Evolutionary conservation across 768 basidiomycete species (phyloP).

Genomic region (Mycena haematopus): DNA sequence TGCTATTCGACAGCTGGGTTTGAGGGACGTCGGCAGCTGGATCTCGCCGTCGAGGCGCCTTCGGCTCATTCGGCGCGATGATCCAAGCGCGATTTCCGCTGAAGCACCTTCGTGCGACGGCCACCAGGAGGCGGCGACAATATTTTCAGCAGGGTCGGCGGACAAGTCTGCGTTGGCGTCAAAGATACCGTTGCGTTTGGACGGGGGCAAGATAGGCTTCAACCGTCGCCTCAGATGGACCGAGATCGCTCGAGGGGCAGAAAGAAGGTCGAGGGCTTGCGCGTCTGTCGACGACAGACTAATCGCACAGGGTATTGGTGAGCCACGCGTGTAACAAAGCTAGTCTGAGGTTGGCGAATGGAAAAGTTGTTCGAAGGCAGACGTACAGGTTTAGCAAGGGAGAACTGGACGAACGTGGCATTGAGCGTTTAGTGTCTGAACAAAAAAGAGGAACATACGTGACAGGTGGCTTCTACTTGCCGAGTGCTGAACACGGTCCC

Average conservation of each 20-base stretch:
- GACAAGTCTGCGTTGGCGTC: slow-evolving; percentile 29
- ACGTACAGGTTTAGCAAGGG: slow-evolving; percentile 30
- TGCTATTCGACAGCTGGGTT: slow-evolving; percentile 27
- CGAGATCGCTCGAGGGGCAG: slow-evolving; percentile 25
- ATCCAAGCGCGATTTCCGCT: not conserved
- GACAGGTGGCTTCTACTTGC: slow-evolving; percentile 25
- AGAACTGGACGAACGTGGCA: slow-evolving; percentile 6
- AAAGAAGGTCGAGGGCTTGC: slow-evolving; percentile 33
- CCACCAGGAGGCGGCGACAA: slow-evolving; percentile 28
- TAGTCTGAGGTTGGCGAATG: not conserved
- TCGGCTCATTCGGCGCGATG: not conserved
- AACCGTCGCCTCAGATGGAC: slow-evolving; percentile 28
- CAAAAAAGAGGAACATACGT: slow-evolving; percentile 20
- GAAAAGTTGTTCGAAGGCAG: not conserved
- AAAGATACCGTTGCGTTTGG: slow-evolving; percentile 27
- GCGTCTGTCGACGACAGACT: slow-evolving; percentile 20
- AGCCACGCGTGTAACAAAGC: slow-evolving; percentile 32
- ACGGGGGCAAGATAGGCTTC: slow-evolving; percentile 18
- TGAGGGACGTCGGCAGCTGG: slow-evolving; percentile 24
- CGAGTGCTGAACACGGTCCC: slow-evolving; percentile 31
- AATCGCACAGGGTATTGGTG: slow-evolving; percentile 28
- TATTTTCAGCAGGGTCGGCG: slow-evolving; percentile 25
- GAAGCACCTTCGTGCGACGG: slow-evolving; percentile 1
- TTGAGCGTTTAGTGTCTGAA: not conserved
- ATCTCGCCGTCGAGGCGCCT: slow-evolving; percentile 30